These are phyloP conservation scores for Suhomyces canberraensis DNA, from an alignment of 805 yeast genomes.

Conservation along the genomic window DNA sequence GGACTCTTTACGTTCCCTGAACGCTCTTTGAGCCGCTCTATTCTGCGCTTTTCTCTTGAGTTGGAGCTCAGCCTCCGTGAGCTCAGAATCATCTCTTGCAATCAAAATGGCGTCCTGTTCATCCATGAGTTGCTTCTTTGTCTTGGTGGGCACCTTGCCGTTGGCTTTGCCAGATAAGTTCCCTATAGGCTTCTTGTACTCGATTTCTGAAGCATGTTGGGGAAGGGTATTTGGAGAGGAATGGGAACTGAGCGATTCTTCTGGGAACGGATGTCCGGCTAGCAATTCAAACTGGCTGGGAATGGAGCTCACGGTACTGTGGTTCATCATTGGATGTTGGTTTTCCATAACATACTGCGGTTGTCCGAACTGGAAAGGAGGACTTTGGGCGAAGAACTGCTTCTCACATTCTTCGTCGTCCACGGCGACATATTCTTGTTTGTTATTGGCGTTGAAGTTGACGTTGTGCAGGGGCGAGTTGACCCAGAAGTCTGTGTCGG, in stretches of 20 bases:
- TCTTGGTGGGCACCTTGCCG: slow-evolving; percentile 9
- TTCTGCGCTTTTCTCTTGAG: slow-evolving; percentile 72
- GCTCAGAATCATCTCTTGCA: slow-evolving; percentile 34
- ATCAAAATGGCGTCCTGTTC: slow-evolving; percentile 37
- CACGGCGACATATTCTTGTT: background rate
- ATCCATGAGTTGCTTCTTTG: slow-evolving; percentile 27
- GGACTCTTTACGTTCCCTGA: slow-evolving; percentile 76
- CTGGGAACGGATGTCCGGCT: background rate
- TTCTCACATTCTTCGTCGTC: background rate
- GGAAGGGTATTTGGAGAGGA: too few species aligned
- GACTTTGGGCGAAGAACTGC: background rate
- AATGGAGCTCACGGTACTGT: too few species aligned
- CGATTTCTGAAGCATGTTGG: background rate
- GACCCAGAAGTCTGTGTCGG: background rate
- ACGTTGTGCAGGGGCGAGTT: background rate
- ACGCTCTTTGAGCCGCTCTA: slow-evolving; percentile 85
- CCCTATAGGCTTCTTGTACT: background rate
- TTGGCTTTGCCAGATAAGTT: too few species aligned
- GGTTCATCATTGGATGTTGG: too few species aligned
- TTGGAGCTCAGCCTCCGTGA: slow-evolving; percentile 41
- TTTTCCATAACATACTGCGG: background rate
- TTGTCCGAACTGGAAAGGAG: background rate
- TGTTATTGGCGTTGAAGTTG: background rate
- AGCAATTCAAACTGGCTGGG: background rate
- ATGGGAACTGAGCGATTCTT: slow-evolving; percentile 2